Conservation (phyloP, 208 protist species). For the Trypanosoma lewisi region DNA sequence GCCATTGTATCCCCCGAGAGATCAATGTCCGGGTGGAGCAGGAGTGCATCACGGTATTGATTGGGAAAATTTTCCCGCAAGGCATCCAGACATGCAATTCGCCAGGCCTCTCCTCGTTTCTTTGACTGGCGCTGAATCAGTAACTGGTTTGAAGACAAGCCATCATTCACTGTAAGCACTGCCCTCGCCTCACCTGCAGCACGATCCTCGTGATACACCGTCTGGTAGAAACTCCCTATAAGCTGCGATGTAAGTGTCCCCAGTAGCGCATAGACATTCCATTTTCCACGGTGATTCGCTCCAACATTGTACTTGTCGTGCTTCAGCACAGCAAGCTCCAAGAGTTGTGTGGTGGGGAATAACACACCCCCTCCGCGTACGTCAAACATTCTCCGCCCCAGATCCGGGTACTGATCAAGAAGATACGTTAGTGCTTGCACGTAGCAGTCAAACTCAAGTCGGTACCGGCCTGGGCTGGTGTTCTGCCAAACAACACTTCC, state of each 20-base stretch:
- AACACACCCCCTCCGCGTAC: conserved; percentile 27
- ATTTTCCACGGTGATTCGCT: conserved; percentile 73
- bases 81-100: conserved; percentile 68
- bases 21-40: conserved; percentile 76
- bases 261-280: conserved; percentile 81
- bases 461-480: conserved; percentile 60
- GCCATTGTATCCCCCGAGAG: conserved; percentile 67
- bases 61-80: conserved; percentile 82
- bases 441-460: conserved; percentile 82
- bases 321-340: conserved; percentile 56
- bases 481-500: conserved; percentile 64
- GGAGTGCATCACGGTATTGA: conserved; percentile 66
- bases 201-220: conserved; percentile 48
- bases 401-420: conserved; percentile 68
- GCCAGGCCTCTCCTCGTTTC: conserved; percentile 77
- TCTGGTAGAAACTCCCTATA: conserved; percentile 73
- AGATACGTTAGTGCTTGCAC: conserved; percentile 73
- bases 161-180: conserved; percentile 72
- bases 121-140: conserved; percentile 63
- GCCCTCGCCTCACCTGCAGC: conserved; percentile 40
- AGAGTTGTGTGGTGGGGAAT: conserved; percentile 47
- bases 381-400: conserved; percentile 19
- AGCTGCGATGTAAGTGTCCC: conserved; percentile 77
- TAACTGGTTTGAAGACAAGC: conserved; percentile 34
- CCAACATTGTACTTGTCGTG: conserved; percentile 72